These are phyloP conservation scores for Skeletonema potamos DNA, from an alignment of 108 stramenopile species.

Conservation along the genomic window DNA sequence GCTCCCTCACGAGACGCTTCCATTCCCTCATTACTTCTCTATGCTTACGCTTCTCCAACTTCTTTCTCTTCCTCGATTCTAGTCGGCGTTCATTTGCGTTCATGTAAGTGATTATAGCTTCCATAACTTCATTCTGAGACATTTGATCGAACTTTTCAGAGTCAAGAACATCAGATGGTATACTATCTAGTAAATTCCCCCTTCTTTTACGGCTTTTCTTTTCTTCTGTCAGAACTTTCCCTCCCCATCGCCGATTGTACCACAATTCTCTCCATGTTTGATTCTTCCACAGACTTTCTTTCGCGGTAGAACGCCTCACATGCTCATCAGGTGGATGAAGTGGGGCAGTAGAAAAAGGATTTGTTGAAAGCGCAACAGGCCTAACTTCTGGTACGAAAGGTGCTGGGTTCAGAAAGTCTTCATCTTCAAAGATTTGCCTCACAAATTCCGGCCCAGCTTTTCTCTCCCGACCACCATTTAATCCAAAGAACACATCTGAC, in stretches of 20 bases:
- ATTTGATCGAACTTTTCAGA: constrained; percentile 50
- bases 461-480: constrained; percentile 20
- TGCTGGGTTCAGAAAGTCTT: background rate
- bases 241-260: constrained; percentile 77
- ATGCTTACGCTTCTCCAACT: constrained; percentile 26
- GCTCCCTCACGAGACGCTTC: constrained; percentile 14
- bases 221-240: constrained; percentile 9
- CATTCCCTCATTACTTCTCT: constrained; percentile 25
- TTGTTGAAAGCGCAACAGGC: constrained; percentile 27
- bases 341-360: constrained; percentile 59
- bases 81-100: constrained; percentile 44
- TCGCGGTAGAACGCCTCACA: constrained; percentile 50
- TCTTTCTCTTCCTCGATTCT: constrained; percentile 36
- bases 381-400: constrained; percentile 12
- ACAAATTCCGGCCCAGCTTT: constrained; percentile 11
- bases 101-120: constrained; percentile 58
- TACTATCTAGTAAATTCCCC: constrained; percentile 26
- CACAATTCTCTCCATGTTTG: constrained; percentile 64
- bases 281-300: constrained; percentile 59
- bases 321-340: constrained; percentile 42
- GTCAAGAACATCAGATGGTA: constrained; percentile 45
- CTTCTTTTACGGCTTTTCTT: constrained; percentile 24
- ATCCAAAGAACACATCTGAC: constrained; percentile 26
- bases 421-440: constrained; percentile 25
- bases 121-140: constrained; percentile 68